Base-by-base conservation (phyloP, 2,329 filamentous ascomycete species). In the Calonectria honghensis region DNA sequence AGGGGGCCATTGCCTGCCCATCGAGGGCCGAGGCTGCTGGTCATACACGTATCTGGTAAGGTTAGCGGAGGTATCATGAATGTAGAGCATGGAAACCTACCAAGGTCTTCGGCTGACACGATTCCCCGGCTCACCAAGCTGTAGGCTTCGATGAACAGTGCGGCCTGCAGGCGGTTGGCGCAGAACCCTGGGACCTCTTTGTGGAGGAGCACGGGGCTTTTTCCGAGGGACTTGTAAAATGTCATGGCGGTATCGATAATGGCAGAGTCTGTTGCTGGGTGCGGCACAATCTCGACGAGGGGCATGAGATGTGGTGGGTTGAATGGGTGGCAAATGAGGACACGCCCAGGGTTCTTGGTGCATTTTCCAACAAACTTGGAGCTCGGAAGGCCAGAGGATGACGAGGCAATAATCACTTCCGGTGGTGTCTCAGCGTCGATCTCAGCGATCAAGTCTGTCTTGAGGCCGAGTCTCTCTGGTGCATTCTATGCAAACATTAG, bases 261-360 rank as follows among this genome's bases (percentile, higher is more conserved):
- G 13, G 57, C 16, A 16, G 35, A 41, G 57, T 18, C 41, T 18
- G 57, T 63, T 24, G 18, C 37, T 5, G 57, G 57, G 13, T 63
- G 57, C 3, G 57, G 57, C 14, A 63, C 57, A 18, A 63, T 13
- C 35, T 63, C 57, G 4, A 63, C 57, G 37, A 63, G 57, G 10
- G 57, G 57, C 35, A 63, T 39, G 14, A 63, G 57, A 39, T 63
- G 57, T 5, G 57, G 57, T 20, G 57, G 57, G 57, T 63, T 63
- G 24, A 63, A 63, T 29, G 57, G 57, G 37, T 63, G 57, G 37
- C 57, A 63, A 14, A 63, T 63, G n/a, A 63, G 57, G 18, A 63
- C 39, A 29, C 57, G 57, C 7, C 57, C 57, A 3, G 57, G 39
- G 37, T 63, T 29, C 16, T 63, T 63, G 20, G 57, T 63, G 37